A percentile compares a stretch with the other conserved stretches of the same genome.
These are phyloP conservation scores for Diutina sp. DNA, from an alignment of 1,139 yeast genomes.

Conservation along the genomic window DNA sequence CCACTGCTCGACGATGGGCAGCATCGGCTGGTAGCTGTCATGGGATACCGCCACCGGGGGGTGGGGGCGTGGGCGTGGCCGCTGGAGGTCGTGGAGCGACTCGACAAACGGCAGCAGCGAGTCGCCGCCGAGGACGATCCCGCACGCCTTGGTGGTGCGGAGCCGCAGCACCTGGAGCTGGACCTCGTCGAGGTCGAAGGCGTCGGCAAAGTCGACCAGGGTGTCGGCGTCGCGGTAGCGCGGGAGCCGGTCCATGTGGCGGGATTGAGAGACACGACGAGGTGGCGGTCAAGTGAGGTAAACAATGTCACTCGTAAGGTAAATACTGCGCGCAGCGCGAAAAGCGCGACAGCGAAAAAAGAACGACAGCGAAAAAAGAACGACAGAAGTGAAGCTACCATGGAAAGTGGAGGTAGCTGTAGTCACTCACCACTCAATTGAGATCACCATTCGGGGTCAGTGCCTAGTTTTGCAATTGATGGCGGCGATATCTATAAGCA, in stretches of 20 bases:
- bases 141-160: neutral
- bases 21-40: neutral
- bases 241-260: neutral
- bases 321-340: neutral
- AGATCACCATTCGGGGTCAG: too few species aligned
- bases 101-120: constrained; percentile 2
- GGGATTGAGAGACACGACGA: neutral
- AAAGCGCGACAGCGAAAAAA: too few species aligned
- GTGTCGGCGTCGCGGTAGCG: neutral
- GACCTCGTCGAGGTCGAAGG: neutral
- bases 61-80: neutral
- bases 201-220: neutral
- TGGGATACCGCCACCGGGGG: neutral
- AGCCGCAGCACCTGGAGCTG: neutral
- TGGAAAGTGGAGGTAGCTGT: too few species aligned
- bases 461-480: too few species aligned
- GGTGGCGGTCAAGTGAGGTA: neutral
- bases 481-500: too few species aligned
- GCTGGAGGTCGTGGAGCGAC: neutral
- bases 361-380: too few species aligned
- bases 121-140: neutral
- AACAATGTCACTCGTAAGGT: neutral
- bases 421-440: too few species aligned
- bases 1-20: neutral
- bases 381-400: too few species aligned